phyloP scores from a whole-genome alignment of 345 rosid species.

The Syzygium jambos region DNA sequence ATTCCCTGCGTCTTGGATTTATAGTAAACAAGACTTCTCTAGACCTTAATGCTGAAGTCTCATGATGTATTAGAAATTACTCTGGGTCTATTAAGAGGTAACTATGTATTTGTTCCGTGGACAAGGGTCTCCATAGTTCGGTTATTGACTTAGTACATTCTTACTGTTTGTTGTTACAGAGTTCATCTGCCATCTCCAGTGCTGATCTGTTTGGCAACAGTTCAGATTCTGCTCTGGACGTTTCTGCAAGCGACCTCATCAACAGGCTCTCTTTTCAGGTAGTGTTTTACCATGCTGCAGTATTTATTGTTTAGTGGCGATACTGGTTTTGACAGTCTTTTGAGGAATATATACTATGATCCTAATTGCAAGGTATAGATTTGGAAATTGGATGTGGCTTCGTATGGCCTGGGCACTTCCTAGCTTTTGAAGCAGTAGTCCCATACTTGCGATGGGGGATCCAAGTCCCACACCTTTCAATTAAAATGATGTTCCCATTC shows the following conservation, averaged over 20 bases:
- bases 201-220: slow-evolving; percentile 81
- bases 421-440: background rate
- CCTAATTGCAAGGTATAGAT: background rate
- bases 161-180: slow-evolving; percentile 22
- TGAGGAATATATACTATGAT: background rate
- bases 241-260: slow-evolving; percentile 80
- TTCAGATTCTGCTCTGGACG: slow-evolving; percentile 43
- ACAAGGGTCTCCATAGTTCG: background rate
- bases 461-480: background rate
- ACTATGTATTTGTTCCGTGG: background rate
- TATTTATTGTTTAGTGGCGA: background rate
- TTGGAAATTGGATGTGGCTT: background rate
- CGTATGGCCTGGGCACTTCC: background rate
- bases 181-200: slow-evolving; percentile 89
- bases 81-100: background rate
- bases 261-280: slow-evolving; percentile 91
- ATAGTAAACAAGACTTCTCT: background rate
- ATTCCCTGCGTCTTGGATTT: background rate
- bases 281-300: background rate
- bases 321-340: background rate
- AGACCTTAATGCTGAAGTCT: background rate
- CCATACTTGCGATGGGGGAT: background rate
- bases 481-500: background rate
- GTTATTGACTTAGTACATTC: background rate
- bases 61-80: background rate